These are phyloP conservation scores for Phytophthora fragariae DNA, from an alignment of 352 stramenopile species.

Conservation along the genomic window DNA sequence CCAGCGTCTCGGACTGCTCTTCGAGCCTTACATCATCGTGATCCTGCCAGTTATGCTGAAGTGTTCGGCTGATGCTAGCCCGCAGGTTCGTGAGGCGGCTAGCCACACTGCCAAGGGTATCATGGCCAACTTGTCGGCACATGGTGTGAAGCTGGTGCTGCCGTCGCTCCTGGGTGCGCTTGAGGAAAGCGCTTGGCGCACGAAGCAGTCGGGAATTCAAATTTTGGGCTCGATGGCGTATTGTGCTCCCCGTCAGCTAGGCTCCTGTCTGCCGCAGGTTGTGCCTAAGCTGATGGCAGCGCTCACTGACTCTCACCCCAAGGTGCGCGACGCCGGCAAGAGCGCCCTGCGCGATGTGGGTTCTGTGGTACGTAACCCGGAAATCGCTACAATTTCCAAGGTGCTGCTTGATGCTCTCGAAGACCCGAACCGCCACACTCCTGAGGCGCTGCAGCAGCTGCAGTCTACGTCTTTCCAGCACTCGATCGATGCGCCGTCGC, in stretches of 20 bases:
- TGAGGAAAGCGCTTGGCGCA: constrained; percentile 95
- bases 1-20: constrained; percentile 96
- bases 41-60: constrained; percentile 99
- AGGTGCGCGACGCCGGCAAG: constrained; percentile 97
- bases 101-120: constrained; percentile 96
- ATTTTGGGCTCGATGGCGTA: constrained; percentile 97
- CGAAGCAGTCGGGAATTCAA: constrained; percentile 99
- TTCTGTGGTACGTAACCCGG: constrained; percentile 98
- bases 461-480: constrained; percentile 99
- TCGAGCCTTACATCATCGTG: constrained; percentile 98
- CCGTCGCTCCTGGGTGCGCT: constrained; percentile 97
- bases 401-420: constrained; percentile 96
- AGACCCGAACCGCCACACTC: constrained; percentile 93
- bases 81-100: constrained; percentile 96
- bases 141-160: constrained; percentile 99
- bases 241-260: constrained; percentile 99
- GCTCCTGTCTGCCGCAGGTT: constrained; percentile 97
- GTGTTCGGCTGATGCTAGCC: constrained; percentile 96
- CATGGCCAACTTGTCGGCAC: constrained; percentile 98
- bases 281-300: constrained; percentile 98
- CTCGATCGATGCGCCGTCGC: constrained; percentile 98
- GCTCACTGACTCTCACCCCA: constrained; percentile 98
- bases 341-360: constrained; percentile 97
- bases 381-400: constrained; percentile 96
- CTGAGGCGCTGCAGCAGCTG: constrained; percentile 96